Evolutionary conservation across 495 filamentous ascomycete species (phyloP).

Genomic region (Lichenothelia convexa): DNA sequence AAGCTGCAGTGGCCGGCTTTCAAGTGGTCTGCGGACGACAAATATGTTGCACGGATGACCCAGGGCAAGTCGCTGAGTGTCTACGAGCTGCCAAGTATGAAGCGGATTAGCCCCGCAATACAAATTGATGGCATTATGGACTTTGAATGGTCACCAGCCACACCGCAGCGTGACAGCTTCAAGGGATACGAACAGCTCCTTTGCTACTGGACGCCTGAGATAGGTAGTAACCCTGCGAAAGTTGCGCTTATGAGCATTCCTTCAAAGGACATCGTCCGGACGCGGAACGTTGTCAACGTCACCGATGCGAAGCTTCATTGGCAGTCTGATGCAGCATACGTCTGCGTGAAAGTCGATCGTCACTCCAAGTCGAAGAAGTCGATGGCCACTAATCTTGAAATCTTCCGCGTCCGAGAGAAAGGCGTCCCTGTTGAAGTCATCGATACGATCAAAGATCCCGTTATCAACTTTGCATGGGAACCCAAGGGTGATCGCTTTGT

Average conservation of each 20-base stretch:
- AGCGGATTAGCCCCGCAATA: slow-evolving; percentile 71
- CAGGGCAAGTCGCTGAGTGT: slow-evolving; percentile 79
- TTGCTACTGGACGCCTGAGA: slow-evolving; percentile 97
- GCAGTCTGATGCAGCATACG: slow-evolving; percentile 83
- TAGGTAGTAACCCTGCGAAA: slow-evolving; percentile 94
- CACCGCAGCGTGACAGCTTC: slow-evolving; percentile 54
- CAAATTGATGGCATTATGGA: slow-evolving; percentile 94
- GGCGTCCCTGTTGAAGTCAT: slow-evolving; percentile 96
- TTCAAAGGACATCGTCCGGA: slow-evolving; percentile 79
- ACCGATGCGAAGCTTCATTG: slow-evolving; percentile 93
- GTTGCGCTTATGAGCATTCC: slow-evolving; percentile 93
- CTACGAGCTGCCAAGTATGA: slow-evolving; percentile 88
- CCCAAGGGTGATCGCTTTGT: slow-evolving; percentile 94
- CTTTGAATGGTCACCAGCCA: slow-evolving; percentile 90
- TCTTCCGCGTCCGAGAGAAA: slow-evolving; percentile 92
- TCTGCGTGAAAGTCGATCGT: slow-evolving; percentile 96
- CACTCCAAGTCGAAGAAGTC: slow-evolving; percentile 99
- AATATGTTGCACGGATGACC: slow-evolving; percentile 84
- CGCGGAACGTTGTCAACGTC: slow-evolving; percentile 92
- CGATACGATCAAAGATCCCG: slow-evolving; percentile 89
- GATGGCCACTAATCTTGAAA: slow-evolving; percentile 88
- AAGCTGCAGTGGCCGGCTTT: slow-evolving; percentile 97
- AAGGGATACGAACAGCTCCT: slow-evolving; percentile 88
- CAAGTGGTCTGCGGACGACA: slow-evolving; percentile 96
- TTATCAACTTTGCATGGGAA: slow-evolving; percentile 98